Percentiles rank a stretch among this genome's conserved stretches.
Conservation (phyloP, 139 green algal species). For the Monoraphidium neglectum region DNA sequence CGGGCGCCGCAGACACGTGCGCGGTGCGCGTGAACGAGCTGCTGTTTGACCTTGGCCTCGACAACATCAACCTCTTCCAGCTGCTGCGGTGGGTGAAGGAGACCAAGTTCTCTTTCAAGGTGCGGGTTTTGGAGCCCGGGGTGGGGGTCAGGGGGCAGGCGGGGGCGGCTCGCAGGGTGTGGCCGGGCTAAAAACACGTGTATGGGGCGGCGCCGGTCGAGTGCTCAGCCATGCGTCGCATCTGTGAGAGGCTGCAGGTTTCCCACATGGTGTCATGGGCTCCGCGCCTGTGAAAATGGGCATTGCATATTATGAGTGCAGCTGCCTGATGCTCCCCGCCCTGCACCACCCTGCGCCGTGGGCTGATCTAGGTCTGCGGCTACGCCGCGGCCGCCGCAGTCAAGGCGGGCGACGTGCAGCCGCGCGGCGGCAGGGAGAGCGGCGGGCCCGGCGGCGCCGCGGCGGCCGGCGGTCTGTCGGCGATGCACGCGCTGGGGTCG, state of each 20-base stretch:
- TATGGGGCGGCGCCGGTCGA: too few species aligned
- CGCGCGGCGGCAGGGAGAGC: not conserved
- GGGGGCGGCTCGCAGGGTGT: too few species aligned
- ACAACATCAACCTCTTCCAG: constrained; percentile 93
- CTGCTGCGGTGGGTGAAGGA: constrained; percentile 77
- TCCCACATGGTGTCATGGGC: too few species aligned
- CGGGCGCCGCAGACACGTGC: not conserved
- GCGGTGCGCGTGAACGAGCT: constrained; percentile 79
- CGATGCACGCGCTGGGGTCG: constrained; percentile 64
- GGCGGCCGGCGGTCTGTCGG: constrained; percentile 11
- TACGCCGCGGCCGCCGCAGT: constrained; percentile 15
- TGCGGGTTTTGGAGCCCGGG: too few species aligned
- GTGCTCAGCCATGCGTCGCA: too few species aligned
- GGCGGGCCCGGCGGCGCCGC: not conserved
- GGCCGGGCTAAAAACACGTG: too few species aligned
- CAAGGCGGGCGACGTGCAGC: constrained; percentile 17
- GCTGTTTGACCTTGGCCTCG: constrained; percentile 72
- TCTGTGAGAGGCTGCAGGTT: too few species aligned
- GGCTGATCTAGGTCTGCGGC: constrained; percentile 9
- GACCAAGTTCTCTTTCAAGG: constrained; percentile 86
- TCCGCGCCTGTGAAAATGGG: too few species aligned
- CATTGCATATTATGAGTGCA: too few species aligned
- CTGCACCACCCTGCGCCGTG: too few species aligned
- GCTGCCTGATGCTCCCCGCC: too few species aligned
- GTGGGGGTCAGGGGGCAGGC: too few species aligned